phyloP scores from a whole-genome alignment of 192 early-diverging fungal species.

The Spizellomyces punctatus region DNA sequence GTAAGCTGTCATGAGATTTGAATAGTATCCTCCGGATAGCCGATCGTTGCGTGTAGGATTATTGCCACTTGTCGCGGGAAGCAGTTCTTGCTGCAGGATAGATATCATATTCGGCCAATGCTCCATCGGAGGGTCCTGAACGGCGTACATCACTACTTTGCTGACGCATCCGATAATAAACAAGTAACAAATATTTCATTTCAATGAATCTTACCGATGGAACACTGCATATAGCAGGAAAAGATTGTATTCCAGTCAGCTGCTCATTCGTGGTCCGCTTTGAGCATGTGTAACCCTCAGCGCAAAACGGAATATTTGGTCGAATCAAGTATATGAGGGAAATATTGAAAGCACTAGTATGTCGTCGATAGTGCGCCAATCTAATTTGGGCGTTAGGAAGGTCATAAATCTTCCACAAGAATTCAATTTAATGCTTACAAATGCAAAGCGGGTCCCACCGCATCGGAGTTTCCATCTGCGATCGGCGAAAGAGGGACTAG shows the following conservation, averaged over 20 bases:
- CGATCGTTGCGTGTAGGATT: not conserved
- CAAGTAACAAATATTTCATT: too few species aligned
- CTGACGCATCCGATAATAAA: not conserved
- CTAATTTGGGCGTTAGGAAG: not conserved
- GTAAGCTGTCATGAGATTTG: conserved; percentile 2
- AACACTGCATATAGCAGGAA: conserved; percentile 24
- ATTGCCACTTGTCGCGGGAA: not conserved
- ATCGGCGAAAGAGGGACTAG: not conserved
- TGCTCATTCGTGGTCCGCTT: not conserved
- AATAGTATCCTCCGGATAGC: not conserved
- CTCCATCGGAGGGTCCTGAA: conserved; percentile 21
- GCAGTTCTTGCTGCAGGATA: conserved; percentile 24
- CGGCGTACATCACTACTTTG: not conserved
- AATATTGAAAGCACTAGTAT: conserved; percentile 16
- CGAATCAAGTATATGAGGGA: conserved; percentile 31
- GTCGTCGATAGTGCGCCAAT: conserved; percentile 2
- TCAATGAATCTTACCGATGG: not conserved
- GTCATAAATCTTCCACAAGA: not conserved
- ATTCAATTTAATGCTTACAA: not conserved
- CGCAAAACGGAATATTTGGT: conserved; percentile 13
- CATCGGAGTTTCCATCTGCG: not conserved
- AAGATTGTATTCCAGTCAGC: conserved; percentile 25
- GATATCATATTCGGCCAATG: conserved; percentile 40
- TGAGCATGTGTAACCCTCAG: conserved; percentile 28
- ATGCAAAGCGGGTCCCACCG: not conserved